A percentile compares a stretch with the other conserved stretches of the same genome.
phyloP scores from a whole-genome alignment of 2,329 filamentous ascomycete species.

The Penicillium crustosum region DNA sequence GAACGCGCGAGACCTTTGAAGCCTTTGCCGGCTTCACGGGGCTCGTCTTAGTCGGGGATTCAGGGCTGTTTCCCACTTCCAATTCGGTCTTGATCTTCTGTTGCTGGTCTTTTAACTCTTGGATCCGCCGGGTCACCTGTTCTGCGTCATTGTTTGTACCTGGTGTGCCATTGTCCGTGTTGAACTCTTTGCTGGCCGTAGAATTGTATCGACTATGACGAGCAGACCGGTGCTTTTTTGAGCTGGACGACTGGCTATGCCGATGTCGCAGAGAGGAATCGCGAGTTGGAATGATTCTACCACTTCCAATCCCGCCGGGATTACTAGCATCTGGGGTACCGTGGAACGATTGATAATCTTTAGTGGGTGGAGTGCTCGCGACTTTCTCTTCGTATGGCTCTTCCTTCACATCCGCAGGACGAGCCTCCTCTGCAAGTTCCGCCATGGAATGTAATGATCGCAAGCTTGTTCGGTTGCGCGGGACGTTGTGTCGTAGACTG shows the following conservation, averaged over 20 bases:
- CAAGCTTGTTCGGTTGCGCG: conserved; percentile 40
- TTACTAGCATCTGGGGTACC: conserved; percentile 30
- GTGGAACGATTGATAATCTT: conserved; percentile 40
- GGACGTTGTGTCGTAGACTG: conserved; percentile 32
- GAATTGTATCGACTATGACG: conserved; percentile 44
- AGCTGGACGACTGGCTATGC: conserved; percentile 50
- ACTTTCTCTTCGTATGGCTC: conserved; percentile 20
- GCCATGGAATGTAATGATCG: conserved; percentile 46
- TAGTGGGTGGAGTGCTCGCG: conserved; percentile 25
- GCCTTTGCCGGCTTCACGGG: conserved; percentile 15
- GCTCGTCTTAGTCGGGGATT: conserved; percentile 21
- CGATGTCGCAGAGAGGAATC: conserved; percentile 65
- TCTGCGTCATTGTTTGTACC: conserved; percentile 50
- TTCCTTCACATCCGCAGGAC: conserved; percentile 20
- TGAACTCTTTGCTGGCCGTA: conserved; percentile 40
- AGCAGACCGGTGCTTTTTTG: conserved; percentile 55
- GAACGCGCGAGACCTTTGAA: conserved; percentile 12
- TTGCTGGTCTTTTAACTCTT: conserved; percentile 58
- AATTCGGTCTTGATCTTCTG: conserved; percentile 54
- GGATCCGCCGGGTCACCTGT: conserved; percentile 58
- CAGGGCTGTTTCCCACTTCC: conserved; percentile 39
- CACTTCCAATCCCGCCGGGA: conserved; percentile 44
- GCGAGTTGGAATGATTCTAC: conserved; percentile 61
- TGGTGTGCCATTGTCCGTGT: conserved; percentile 40
- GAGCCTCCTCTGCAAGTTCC: conserved; percentile 42